Conservation (phyloP, 2,329 filamentous ascomycete genomes). For the Seiridium unicorne region DNA sequence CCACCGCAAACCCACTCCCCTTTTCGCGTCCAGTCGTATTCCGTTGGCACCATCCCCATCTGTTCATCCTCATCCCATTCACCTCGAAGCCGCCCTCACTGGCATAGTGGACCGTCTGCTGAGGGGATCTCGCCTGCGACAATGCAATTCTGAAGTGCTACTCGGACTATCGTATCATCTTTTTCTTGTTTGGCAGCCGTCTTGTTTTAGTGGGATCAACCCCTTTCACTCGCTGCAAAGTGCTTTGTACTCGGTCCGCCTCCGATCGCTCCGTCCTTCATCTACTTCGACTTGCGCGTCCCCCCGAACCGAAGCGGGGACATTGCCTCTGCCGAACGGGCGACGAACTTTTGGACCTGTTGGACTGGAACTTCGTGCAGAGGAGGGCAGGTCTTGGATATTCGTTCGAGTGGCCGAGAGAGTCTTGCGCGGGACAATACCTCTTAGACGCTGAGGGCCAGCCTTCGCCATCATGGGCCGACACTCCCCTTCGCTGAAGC, state of each 20-base stretch:
- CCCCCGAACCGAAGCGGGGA: too few relatives aligned
- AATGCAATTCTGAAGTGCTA: background rate
- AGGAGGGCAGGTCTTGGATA: too few relatives aligned
- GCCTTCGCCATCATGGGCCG: conserved; percentile 5
- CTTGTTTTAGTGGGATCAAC: background rate
- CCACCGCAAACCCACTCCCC: background rate
- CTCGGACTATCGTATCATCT: background rate
- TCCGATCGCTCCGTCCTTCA: background rate
- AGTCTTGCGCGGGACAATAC: too few relatives aligned
- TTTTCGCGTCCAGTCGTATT: background rate
- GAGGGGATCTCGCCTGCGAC: background rate
- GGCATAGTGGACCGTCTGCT: background rate
- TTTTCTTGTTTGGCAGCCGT: background rate
- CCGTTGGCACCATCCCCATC: background rate
- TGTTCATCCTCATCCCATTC: background rate
- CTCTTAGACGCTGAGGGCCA: background rate
- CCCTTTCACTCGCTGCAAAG: background rate
- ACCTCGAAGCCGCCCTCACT: background rate
- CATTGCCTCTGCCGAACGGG: too few relatives aligned
- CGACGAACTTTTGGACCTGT: too few relatives aligned
- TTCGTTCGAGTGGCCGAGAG: too few relatives aligned
- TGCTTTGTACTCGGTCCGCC: background rate
- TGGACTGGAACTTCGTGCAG: too few relatives aligned
- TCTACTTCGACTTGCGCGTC: background rate
- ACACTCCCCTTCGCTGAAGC: conserved; percentile 9